These are phyloP conservation scores for Triangularia verruculosa DNA, from an alignment of 2,329 filamentous ascomycete species.

Conservation along the genomic window DNA sequence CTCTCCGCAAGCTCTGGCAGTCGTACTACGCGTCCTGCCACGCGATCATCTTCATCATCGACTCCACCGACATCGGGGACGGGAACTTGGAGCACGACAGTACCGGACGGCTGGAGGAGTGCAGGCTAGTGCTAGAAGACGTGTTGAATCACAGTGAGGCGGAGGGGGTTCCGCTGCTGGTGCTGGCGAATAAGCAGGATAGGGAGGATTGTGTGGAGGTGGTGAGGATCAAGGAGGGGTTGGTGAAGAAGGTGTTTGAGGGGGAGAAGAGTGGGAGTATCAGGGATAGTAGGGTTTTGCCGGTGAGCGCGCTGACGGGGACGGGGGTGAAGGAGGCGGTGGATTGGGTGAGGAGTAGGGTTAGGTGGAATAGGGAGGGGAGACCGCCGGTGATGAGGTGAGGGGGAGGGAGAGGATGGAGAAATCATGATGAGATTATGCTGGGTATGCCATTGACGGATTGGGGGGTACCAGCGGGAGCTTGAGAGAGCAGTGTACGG, in stretches of 20 bases:
- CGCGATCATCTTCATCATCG: conserved; percentile 96
- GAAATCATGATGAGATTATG: too few species aligned
- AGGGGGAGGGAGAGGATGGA: conserved; percentile 26
- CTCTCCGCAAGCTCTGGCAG: conserved; percentile 87
- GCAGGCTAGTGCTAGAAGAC: conserved; percentile 81
- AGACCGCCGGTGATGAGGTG: conserved; percentile 90
- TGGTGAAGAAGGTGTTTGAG: conserved; percentile 94
- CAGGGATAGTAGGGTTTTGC: conserved; percentile 85
- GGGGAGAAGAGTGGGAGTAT: conserved; percentile 84
- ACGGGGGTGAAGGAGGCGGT: conserved; percentile 90
- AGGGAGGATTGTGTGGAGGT: conserved; percentile 97
- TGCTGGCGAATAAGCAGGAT: conserved; percentile 97
- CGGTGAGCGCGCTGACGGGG: conserved; percentile 84
- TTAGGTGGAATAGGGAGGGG: conserved; percentile 95
- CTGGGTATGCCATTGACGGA: too few species aligned
- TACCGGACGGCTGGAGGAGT: conserved; percentile 74
- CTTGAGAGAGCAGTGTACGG: too few species aligned
- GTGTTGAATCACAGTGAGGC: conserved; percentile 85
- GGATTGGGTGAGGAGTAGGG: conserved; percentile 90
- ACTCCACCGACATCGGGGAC: conserved; percentile 90
- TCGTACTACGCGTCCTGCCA: conserved; percentile 93
- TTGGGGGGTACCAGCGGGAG: too few species aligned
- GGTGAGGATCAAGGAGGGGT: conserved; percentile 91
- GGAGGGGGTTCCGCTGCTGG: conserved; percentile 84
- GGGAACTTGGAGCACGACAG: conserved; percentile 59